Conservation (phyloP, 768 basidiomycete genomes). For the Serendipita indica region DNA sequence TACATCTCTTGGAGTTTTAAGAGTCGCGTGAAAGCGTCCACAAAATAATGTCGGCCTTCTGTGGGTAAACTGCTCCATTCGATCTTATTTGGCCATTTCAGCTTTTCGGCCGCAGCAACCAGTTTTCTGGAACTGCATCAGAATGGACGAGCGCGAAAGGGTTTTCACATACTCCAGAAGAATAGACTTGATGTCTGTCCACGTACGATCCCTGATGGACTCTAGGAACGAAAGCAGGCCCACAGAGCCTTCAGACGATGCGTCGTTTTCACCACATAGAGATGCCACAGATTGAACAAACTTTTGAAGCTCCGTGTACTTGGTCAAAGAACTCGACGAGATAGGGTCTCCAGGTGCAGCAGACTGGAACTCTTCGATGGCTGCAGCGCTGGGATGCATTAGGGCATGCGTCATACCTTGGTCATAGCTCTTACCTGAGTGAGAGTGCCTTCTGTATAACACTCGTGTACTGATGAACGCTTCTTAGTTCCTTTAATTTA, state of each 20-base stretch:
- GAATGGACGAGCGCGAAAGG: neutral
- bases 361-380: conserved; percentile 37
- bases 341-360: conserved; percentile 26
- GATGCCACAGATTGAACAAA: conserved; percentile 40
- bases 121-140: conserved; percentile 35
- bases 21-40: conserved; percentile 61
- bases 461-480: conserved; percentile 60
- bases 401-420: neutral
- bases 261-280: conserved; percentile 30
- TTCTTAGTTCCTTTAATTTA: conserved; percentile 60
- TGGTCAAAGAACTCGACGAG: conserved; percentile 32
- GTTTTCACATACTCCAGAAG: conserved; percentile 42
- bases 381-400: conserved; percentile 34
- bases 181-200: conserved; percentile 54
- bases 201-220: conserved; percentile 51
- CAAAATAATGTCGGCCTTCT: conserved; percentile 49
- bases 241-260: conserved; percentile 29
- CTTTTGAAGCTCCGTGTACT: conserved; percentile 45
- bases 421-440: conserved; percentile 41
- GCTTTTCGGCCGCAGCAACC: conserved; percentile 45
- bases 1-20: conserved; percentile 67
- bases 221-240: conserved; percentile 49
- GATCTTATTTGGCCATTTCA: conserved; percentile 76
- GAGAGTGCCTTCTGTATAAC: conserved; percentile 54
- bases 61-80: conserved; percentile 40